Evolutionary conservation across 441 rosid species (phyloP).

Genomic region (Viola pubescens): DNA sequence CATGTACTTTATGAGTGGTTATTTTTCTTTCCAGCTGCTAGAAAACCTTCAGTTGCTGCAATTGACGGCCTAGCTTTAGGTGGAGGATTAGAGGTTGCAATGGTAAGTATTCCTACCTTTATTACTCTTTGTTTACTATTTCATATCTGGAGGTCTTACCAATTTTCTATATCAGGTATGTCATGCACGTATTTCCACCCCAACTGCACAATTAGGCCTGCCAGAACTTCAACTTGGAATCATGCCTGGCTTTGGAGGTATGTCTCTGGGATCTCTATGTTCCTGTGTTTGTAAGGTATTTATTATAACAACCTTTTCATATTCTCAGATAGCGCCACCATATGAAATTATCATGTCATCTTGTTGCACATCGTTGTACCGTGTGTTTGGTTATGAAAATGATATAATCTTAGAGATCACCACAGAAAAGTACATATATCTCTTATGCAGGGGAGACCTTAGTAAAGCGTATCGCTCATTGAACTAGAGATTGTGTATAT

Average conservation of each 20-base stretch:
- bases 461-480: neutral
- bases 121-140: no score
- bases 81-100: conserved; percentile 92
- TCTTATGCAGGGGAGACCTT: neutral
- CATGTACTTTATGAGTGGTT: conserved; percentile 17
- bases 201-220: conserved; percentile 74
- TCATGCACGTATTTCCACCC: conserved; percentile 82
- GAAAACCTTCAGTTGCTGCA: conserved; percentile 96
- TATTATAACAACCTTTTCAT: no score
- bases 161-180: conserved; percentile 49
- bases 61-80: conserved; percentile 96
- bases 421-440: neutral
- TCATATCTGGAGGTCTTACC: neutral
- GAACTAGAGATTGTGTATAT: neutral
- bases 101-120: conserved; percentile 38
- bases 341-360: no score
- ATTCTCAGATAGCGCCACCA: no score
- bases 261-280: neutral
- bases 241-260: conserved; percentile 96
- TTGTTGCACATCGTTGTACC: no score
- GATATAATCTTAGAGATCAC: no score
- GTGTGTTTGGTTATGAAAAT: no score
- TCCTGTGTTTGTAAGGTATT: neutral
- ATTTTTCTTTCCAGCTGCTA: conserved; percentile 46
- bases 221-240: conserved; percentile 96